These are phyloP conservation scores for Zygoascus biomembranicola DNA, from an alignment of 805 yeast genomes.

Conservation along the genomic window DNA sequence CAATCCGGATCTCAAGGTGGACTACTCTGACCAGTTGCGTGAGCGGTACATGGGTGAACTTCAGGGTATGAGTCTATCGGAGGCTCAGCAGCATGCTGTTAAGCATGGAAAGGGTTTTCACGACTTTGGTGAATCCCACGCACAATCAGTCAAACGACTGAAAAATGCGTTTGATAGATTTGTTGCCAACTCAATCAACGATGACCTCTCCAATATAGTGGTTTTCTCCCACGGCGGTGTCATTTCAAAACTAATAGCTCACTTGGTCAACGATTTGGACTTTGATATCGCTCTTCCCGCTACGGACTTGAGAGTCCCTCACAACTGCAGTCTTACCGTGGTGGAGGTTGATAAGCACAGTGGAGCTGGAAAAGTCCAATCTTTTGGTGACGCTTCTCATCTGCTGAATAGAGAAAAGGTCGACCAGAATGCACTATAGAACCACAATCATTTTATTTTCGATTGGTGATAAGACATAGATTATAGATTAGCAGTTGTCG, in stretches of 20 bases:
- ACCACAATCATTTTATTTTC: background rate
- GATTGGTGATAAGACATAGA: too few species aligned
- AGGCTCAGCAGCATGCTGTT: slow-evolving; percentile 47
- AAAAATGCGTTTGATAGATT: slow-evolving; percentile 36
- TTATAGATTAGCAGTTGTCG: too few species aligned
- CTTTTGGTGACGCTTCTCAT: slow-evolving; percentile 63
- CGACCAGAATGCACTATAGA: slow-evolving; percentile 14
- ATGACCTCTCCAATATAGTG: slow-evolving; percentile 33
- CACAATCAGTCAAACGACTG: slow-evolving; percentile 39
- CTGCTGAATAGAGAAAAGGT: slow-evolving; percentile 38
- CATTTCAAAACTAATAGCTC: slow-evolving; percentile 49
- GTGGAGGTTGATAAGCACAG: slow-evolving; percentile 44
- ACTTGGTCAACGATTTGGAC: slow-evolving; percentile 35
- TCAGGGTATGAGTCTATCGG: slow-evolving; percentile 63
- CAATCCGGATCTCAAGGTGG: slow-evolving; percentile 17
- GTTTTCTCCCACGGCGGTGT: slow-evolving; percentile 79
- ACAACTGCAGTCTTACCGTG: slow-evolving; percentile 65
- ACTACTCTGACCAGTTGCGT: slow-evolving; percentile 41
- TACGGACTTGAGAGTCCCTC: slow-evolving; percentile 49
- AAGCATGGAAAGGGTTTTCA: slow-evolving; percentile 51
- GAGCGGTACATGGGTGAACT: slow-evolving; percentile 75
- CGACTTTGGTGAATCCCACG: slow-evolving; percentile 55
- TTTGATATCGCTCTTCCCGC: slow-evolving; percentile 33
- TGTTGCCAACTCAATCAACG: slow-evolving; percentile 31
- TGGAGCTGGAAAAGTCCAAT: slow-evolving; percentile 37